A percentile compares a stretch with the other conserved stretches of the same genome.
phyloP scores from a whole-genome alignment of 345 rosid genomes.

The Bruguiera parviflora region DNA sequence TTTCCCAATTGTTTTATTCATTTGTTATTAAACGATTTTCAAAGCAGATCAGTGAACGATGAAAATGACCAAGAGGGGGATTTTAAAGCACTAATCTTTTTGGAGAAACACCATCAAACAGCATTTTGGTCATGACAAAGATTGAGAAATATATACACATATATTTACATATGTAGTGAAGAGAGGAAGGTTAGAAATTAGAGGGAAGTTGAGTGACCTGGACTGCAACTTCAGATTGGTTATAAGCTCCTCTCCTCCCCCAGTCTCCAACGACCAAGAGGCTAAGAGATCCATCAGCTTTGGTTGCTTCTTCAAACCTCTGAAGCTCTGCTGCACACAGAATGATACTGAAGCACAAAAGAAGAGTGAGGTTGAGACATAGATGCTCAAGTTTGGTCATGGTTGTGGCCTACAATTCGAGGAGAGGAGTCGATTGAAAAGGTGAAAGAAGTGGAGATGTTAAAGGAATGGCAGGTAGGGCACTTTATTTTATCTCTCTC shows the following conservation, averaged over 20 bases:
- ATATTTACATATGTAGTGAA: too few relatives aligned
- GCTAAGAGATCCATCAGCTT: conserved; percentile 19
- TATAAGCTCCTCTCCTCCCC: conserved; percentile 23
- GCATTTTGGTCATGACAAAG: too few relatives aligned
- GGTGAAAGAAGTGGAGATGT: not conserved
- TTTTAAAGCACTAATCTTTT: too few relatives aligned
- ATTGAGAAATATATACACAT: too few relatives aligned
- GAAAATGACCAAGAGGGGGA: too few relatives aligned
- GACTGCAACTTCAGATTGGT: conserved; percentile 26
- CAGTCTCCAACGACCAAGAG: conserved; percentile 26
- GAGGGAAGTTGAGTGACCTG: conserved; percentile 6
- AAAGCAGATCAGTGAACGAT: too few relatives aligned
- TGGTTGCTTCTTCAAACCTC: conserved; percentile 5
- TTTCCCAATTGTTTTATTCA: too few relatives aligned
- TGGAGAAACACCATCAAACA: too few relatives aligned
- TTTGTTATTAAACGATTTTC: too few relatives aligned
- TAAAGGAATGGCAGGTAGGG: not conserved
- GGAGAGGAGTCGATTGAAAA: not conserved
- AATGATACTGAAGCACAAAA: not conserved
- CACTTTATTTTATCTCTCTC: too few relatives aligned
- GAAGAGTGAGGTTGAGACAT: not conserved
- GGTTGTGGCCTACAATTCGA: not conserved
- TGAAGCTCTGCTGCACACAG: conserved; percentile 14
- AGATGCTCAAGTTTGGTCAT: conserved; percentile 3
- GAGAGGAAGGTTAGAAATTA: too few relatives aligned